Percentiles rank a stretch among this genome's conserved stretches.
Evolutionary conservation across 2,329 filamentous ascomycete genomes (phyloP).

Genomic region (Colletotrichum echinochloae): DNA sequence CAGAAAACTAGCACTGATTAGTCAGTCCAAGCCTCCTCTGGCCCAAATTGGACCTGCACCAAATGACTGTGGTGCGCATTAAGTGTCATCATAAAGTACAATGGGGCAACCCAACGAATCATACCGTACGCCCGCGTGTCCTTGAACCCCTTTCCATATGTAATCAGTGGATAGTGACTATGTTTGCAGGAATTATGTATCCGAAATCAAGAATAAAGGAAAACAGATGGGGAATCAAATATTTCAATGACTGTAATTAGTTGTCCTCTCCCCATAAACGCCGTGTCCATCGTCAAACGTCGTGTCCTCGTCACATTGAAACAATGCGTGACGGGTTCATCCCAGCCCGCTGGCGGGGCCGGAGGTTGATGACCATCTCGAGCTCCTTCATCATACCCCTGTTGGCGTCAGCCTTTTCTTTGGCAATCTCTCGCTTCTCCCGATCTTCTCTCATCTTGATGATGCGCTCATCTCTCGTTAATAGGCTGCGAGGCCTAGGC

Average conservation of each 20-base stretch:
- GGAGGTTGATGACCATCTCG: constrained; percentile 82
- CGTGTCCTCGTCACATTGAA: constrained; percentile 55
- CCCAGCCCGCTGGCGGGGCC: constrained; percentile 56
- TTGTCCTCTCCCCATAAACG: constrained; percentile 30
- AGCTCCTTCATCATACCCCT: constrained; percentile 93
- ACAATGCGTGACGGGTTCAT: constrained; percentile 52
- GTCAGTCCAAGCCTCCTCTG: constrained; percentile 9
- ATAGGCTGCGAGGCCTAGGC: constrained; percentile 73
- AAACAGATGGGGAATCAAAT: constrained; percentile 15
- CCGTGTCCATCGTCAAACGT: constrained; percentile 37
- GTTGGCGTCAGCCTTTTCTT: constrained; percentile 83
- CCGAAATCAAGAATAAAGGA: constrained; percentile 14
- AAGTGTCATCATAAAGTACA: constrained; percentile 33
- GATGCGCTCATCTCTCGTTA: constrained; percentile 90
- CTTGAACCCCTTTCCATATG: constrained; percentile 33
- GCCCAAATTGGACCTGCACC: constrained; percentile 19
- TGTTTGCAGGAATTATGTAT: constrained; percentile 26
- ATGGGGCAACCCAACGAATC: constrained; percentile 9
- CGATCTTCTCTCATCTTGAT: constrained; percentile 89
- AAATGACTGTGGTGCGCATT: constrained; percentile 6
- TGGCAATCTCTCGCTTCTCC: constrained; percentile 75
- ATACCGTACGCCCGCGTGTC: constrained; percentile 14
- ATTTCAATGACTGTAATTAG: constrained; percentile 38
- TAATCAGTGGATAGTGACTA: constrained; percentile 7
- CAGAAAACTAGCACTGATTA: constrained; percentile 16